A percentile compares a stretch with the other conserved stretches of the same genome.
Conservation (phyloP, 306 rosid species). For the Geum urbanum region DNA sequence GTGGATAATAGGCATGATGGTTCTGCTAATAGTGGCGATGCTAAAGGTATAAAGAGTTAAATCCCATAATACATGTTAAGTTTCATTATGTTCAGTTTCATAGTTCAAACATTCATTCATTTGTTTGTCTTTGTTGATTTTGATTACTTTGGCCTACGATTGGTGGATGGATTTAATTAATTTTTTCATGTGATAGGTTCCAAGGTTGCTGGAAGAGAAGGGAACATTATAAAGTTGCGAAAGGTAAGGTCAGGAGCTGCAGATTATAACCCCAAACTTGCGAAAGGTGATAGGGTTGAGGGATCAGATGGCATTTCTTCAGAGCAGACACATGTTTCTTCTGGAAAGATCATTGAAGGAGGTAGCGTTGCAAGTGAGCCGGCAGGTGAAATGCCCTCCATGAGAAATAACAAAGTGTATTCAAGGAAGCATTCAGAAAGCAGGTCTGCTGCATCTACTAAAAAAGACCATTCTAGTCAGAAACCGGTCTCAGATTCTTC, state of each 20-base stretch:
- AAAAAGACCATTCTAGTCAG: conserved; percentile 41
- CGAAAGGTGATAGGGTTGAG: conserved; percentile 48
- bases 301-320: conserved; percentile 36
- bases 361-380: conserved; percentile 32
- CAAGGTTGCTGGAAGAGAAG: conserved; percentile 64
- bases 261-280: conserved; percentile 36
- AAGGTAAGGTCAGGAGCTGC: conserved; percentile 54
- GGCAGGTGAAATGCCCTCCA: conserved; percentile 23
- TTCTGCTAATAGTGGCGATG: conserved; percentile 35
- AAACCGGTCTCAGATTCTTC: conserved; percentile 45
- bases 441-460: conserved; percentile 37
- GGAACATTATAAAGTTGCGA: conserved; percentile 67
- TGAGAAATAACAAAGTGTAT: conserved; percentile 43
- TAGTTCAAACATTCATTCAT: not conserved
- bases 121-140: not conserved
- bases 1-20: conserved; percentile 40
- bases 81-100: not conserved
- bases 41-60: conserved; percentile 33
- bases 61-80: not conserved
- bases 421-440: conserved; percentile 58
- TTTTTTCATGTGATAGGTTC: conserved; percentile 50
- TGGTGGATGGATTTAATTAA: conserved; percentile 43
- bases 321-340: conserved; percentile 30
- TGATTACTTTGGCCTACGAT: conserved; percentile 16
- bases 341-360: conserved; percentile 45